Conservation (phyloP, 257 asterid genomes). For the Datura wrightii region DNA sequence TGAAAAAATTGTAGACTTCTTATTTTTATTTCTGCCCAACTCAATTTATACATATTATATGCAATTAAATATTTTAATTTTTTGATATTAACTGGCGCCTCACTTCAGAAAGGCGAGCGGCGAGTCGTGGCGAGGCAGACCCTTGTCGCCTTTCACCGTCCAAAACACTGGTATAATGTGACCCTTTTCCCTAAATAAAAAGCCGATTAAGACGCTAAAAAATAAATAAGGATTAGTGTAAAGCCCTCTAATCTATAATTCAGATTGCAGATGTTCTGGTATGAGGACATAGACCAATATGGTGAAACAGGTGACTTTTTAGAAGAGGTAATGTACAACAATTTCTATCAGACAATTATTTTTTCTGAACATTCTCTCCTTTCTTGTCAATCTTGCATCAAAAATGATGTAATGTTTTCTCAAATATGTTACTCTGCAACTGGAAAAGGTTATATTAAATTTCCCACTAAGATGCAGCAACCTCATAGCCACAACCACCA, state of each 20-base stretch:
- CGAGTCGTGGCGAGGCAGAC: too few relatives aligned
- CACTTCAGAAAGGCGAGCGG: too few relatives aligned
- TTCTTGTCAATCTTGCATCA: not conserved
- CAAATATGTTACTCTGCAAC: not conserved
- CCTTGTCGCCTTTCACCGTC: too few relatives aligned
- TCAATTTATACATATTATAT: too few relatives aligned
- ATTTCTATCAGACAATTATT: not conserved
- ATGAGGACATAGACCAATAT: not conserved
- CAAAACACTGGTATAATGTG: too few relatives aligned
- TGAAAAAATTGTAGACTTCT: too few relatives aligned
- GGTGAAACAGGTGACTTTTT: not conserved
- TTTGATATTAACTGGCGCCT: too few relatives aligned
- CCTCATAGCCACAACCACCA: not conserved
- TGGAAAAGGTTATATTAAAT: not conserved
- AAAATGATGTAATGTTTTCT: not conserved
- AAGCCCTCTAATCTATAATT: not conserved
- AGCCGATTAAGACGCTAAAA: not conserved
- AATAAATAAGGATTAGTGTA: not conserved
- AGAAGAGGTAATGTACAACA: not conserved
- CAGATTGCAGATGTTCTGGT: conserved; percentile 2
- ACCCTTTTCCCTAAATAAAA: too few relatives aligned
- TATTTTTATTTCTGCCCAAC: too few relatives aligned
- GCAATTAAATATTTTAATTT: too few relatives aligned
- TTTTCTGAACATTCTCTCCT: not conserved
- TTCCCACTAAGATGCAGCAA: conserved; percentile 8